Conservation (phyloP, 305 asterid genomes). For the Fraxinus angustifolia region DNA sequence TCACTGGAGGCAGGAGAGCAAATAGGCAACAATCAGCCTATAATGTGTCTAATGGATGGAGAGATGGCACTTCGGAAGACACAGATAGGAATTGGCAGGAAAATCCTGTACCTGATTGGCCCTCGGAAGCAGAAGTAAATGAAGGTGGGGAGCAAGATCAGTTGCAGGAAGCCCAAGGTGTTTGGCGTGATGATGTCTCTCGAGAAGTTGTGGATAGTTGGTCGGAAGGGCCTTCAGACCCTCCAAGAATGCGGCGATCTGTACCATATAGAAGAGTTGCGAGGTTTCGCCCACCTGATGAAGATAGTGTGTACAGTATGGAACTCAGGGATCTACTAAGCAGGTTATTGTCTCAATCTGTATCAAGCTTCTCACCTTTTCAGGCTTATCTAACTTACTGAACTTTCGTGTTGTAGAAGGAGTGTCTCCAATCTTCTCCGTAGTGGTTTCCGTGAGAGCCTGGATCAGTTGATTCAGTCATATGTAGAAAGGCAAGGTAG, state of each 20-base stretch:
- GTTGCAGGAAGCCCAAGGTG: conserved; percentile 46
- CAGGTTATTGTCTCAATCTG: conserved; percentile 46
- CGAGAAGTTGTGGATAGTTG: conserved; percentile 68
- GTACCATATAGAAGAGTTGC: conserved; percentile 49
- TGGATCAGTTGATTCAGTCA: conserved; percentile 83
- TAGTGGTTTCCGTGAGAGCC: conserved; percentile 94
- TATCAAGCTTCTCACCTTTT: not conserved
- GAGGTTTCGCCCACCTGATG: conserved; percentile 84
- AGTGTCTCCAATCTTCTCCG: conserved; percentile 89
- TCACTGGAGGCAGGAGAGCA: conserved; percentile 38
- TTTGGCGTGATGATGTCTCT: conserved; percentile 59
- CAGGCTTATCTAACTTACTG: conserved; percentile 12
- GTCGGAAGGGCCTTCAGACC: conserved; percentile 66
- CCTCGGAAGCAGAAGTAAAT: conserved; percentile 43
- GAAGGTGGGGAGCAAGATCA: conserved; percentile 43
- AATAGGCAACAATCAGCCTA: conserved; percentile 31
- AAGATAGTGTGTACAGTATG: conserved; percentile 83
- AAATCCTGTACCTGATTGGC: conserved; percentile 43
- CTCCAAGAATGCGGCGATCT: conserved; percentile 49
- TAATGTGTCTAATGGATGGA: conserved; percentile 42
- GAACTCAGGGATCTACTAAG: conserved; percentile 92
- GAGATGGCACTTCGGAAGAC: conserved; percentile 34
- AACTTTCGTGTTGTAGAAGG: conserved; percentile 54
- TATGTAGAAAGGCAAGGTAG: conserved; percentile 76
- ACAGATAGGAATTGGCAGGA: conserved; percentile 46